A percentile compares a stretch with the other conserved stretches of the same genome.
Conservation (phyloP, 805 yeast genomes). For the Lachancea thermotolerans region DNA sequence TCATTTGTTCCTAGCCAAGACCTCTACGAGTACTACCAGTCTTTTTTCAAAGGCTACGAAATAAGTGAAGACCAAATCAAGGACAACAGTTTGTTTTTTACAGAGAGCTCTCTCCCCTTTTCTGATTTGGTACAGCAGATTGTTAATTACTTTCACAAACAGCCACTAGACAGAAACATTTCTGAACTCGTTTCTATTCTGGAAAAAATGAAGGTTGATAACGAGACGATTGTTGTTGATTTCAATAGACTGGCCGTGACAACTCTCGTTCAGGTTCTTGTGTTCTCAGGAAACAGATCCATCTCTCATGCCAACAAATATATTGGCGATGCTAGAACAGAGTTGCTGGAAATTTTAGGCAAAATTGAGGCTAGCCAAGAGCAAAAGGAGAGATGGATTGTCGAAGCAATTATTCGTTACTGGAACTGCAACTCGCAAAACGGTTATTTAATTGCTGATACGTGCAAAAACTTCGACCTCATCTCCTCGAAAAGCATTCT, state of each 20-base stretch:
- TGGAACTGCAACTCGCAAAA: conserved; percentile 64
- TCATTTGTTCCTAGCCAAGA: conserved; percentile 34
- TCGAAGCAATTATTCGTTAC: conserved; percentile 50
- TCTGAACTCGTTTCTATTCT: conserved; percentile 28
- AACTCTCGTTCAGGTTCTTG: conserved; percentile 60
- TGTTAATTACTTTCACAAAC: conserved; percentile 34
- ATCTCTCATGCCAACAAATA: conserved; percentile 65
- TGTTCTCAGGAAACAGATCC: conserved; percentile 83
- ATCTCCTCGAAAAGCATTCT: conserved; percentile 38
- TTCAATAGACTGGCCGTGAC: conserved; percentile 46
- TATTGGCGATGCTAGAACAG: conserved; percentile 36
- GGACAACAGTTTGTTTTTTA: conserved; percentile 35
- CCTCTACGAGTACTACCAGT: conserved; percentile 34
- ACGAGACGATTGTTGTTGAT: conserved; percentile 29
- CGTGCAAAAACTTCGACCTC: conserved; percentile 41
- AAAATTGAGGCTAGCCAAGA: conserved; percentile 25
- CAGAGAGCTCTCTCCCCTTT: conserved; percentile 34
- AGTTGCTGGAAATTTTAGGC: conserved; percentile 31
- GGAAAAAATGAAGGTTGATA: conserved; percentile 27
- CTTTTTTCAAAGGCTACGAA: conserved; percentile 21
- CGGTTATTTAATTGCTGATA: conserved; percentile 53
- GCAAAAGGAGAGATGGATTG: conserved; percentile 38
- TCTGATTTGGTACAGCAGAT: conserved; percentile 33
- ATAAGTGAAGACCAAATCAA: conserved; percentile 28
- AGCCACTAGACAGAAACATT: conserved; percentile 25